Evolutionary conservation across 2,329 filamentous ascomycete genomes (phyloP).

Genomic region (Epichloe baconii): DNA sequence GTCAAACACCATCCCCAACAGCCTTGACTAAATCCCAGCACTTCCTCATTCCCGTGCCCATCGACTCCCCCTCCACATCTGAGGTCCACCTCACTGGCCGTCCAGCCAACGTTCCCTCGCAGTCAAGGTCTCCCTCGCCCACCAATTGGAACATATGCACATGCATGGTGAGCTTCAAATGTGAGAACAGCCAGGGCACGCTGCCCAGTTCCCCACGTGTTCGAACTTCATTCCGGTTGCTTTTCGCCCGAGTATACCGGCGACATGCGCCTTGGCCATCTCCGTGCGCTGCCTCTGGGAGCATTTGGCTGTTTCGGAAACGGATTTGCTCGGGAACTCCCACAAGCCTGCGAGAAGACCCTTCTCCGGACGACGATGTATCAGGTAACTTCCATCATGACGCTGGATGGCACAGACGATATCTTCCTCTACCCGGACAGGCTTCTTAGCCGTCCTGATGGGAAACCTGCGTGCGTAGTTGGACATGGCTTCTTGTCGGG

Average conservation of each 20-base stretch:
- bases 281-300: constrained; percentile 20
- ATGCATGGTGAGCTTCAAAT: constrained; percentile 43
- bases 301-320: constrained; percentile 14
- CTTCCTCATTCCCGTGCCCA: constrained; percentile 47
- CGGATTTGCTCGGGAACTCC: constrained; percentile 38
- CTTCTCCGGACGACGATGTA: constrained; percentile 38
- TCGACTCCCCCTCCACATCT: constrained; percentile 35
- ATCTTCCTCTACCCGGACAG: constrained; percentile 36
- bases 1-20: constrained; percentile 2
- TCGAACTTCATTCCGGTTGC: constrained; percentile 11
- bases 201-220: constrained; percentile 32
- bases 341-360: constrained; percentile 42
- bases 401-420: constrained; percentile 39
- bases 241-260: not conserved
- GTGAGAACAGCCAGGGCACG: constrained; percentile 45
- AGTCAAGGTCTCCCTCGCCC: constrained; percentile 2
- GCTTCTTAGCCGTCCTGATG: constrained; percentile 36
- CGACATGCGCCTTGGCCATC: constrained; percentile 23
- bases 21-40: constrained; percentile 35
- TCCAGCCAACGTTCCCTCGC: constrained; percentile 1
- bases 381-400: constrained; percentile 29
- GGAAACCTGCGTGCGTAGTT: constrained; percentile 38
- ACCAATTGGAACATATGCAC: constrained; percentile 36
- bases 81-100: constrained; percentile 17
- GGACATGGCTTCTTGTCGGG: constrained; percentile 24